phyloP scores from a whole-genome alignment of 805 yeast species.

The Candida sphagnicola region DNA sequence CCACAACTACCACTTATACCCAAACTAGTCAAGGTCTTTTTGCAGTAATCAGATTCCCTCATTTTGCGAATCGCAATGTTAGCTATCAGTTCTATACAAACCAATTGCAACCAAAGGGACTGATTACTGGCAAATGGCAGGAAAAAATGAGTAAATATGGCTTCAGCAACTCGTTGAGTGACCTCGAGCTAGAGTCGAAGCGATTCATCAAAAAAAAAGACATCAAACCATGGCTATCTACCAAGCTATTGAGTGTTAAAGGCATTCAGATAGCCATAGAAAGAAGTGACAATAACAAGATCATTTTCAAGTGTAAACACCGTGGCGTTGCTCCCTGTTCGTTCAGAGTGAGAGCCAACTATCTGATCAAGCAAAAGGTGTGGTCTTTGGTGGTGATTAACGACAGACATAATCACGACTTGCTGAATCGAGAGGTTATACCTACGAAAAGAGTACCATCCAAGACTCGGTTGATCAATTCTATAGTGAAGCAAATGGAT shows the following conservation, averaged over 20 bases:
- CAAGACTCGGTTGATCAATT: not conserved
- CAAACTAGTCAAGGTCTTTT: too few relatives aligned
- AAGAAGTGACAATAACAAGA: slow-evolving; percentile 56
- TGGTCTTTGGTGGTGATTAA: slow-evolving; percentile 64
- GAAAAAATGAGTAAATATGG: not conserved
- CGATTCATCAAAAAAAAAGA: slow-evolving; percentile 36
- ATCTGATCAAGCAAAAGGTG: slow-evolving; percentile 43
- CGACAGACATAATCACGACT: slow-evolving; percentile 53
- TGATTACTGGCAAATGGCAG: not conserved
- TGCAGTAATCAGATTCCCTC: too few relatives aligned
- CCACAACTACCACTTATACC: too few relatives aligned
- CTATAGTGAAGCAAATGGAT: slow-evolving; percentile 2
- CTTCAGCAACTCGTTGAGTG: slow-evolving; percentile 15
- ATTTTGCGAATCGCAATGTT: too few relatives aligned
- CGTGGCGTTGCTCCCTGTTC: slow-evolving; percentile 46
- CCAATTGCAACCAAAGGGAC: too few relatives aligned
- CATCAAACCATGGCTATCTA: slow-evolving; percentile 61
- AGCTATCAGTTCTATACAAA: too few relatives aligned
- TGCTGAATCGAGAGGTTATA: not conserved
- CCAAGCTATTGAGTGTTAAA: slow-evolving; percentile 38
- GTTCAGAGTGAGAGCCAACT: slow-evolving; percentile 62
- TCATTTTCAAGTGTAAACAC: slow-evolving; percentile 56
- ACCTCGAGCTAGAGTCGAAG: slow-evolving; percentile 17
- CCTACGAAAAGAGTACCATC: not conserved
- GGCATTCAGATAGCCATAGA: slow-evolving; percentile 59